Base-by-base conservation (phyloP, 495 filamentous ascomycete species). In the Chaetomium cochliodes region DNA sequence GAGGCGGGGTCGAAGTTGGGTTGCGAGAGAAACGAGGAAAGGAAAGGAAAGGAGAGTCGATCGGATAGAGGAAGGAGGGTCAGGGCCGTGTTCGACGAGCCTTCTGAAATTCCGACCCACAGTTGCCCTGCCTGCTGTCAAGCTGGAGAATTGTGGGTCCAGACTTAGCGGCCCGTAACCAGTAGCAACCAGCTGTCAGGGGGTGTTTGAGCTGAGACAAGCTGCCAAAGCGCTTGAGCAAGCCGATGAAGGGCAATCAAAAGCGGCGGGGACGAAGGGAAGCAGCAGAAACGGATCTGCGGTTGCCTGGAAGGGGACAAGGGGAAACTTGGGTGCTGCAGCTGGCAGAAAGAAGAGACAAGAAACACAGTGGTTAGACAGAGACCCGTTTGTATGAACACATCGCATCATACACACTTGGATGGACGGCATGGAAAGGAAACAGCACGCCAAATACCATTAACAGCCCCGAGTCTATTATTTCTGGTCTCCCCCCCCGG, bases 401-500 rank as follows among this genome's bases (percentile, higher is more conserved):
- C 25, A 42, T 22, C n/a, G 9, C 18, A 30, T 25, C 56, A 15
- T 18, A 41, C 39, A 30, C 16, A n/a, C 25, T n/a, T 30, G 5
- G 33, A 63, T 37, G 22, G 9, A 47, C 3, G 13, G 12, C 25
- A 30, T 30, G 28, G 6, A 52, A 47, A 11, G 13, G 26, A 58
- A 53, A 37, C 16, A 22, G 15, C 12, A 47, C 16, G 28, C 41
- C 30, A 42, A 20, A 37, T 23, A 25, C 28, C 26, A 13, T 3
- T 23, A 53, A 41, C 39, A 1, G 37, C n/a, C 18, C 12, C 44
- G 58, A 57, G 30, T 62, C 41, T 62, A 49, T 62, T 63, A 68
- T 23, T 76, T 77, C 49, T 73, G 73, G 22, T 80, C 84, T 47
- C 83, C 84, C 39, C 75, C 74, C 11, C 76, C 72, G 0, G 69